These are phyloP conservation scores for Aspergillus persii DNA, from an alignment of 2,329 filamentous ascomycete genomes.

Conservation along the genomic window DNA sequence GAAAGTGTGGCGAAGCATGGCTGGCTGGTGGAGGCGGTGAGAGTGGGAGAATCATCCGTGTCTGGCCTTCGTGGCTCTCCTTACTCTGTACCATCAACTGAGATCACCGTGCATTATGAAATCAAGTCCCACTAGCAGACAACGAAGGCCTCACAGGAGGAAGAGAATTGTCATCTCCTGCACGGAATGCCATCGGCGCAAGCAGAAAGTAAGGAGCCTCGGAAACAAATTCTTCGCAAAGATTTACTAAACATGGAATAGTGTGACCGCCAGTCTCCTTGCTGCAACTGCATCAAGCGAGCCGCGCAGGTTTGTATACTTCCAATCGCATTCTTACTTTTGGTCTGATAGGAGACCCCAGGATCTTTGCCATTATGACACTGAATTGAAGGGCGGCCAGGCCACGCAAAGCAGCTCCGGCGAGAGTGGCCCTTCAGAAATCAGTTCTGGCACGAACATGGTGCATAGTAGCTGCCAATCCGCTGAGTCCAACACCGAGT, in stretches of 20 bases:
- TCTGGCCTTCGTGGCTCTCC: too few species aligned
- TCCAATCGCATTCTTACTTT: not conserved
- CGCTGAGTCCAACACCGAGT: not conserved
- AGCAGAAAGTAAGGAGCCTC: constrained; percentile 12
- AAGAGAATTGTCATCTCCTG: constrained; percentile 13
- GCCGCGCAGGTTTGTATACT: not conserved
- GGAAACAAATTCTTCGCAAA: not conserved
- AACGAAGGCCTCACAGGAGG: not conserved
- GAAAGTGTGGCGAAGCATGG: too few species aligned
- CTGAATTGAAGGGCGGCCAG: constrained; percentile 1
- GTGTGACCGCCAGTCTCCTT: constrained; percentile 18
- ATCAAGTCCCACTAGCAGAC: too few species aligned
- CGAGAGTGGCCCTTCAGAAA: not conserved
- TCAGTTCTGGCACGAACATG: not conserved
- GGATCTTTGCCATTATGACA: constrained; percentile 18
- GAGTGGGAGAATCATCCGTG: too few species aligned
- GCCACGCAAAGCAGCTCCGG: too few species aligned
- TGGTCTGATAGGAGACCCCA: not conserved
- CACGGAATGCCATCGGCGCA: constrained; percentile 18
- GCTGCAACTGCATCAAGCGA: constrained; percentile 19
- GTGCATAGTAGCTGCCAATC: not conserved
- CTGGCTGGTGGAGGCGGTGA: too few species aligned
- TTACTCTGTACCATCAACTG: too few species aligned
- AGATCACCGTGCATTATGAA: too few species aligned
- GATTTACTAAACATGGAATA: not conserved